phyloP scores from a whole-genome alignment of 1,284 basidiomycete genomes.

The Ustilago xerochloae region DNA sequence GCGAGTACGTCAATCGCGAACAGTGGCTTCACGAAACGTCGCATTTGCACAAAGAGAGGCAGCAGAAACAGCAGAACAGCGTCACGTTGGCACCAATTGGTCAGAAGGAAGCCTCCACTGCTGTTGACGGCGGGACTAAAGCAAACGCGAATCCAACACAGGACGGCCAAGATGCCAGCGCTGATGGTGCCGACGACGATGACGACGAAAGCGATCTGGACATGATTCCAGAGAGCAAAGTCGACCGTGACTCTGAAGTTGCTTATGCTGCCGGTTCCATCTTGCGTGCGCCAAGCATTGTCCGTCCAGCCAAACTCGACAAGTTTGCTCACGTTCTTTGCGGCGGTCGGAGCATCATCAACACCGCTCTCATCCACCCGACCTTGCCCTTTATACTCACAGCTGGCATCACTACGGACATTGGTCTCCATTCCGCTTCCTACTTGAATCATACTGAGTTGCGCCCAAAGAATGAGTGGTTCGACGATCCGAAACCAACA shows the following conservation, averaged over 20 bases:
- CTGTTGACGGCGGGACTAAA: no score
- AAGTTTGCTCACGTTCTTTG: constrained; percentile 22
- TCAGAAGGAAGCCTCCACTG: no score
- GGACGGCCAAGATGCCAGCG: background rate
- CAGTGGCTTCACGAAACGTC: constrained; percentile 18
- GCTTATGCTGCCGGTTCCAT: constrained; percentile 24
- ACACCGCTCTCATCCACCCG: constrained; percentile 37
- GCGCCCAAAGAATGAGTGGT: background rate
- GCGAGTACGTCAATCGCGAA: constrained; percentile 20
- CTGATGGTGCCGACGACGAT: background rate
- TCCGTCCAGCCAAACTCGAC: constrained; percentile 23
- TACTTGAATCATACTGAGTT: constrained; percentile 2
- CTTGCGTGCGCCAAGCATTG: constrained; percentile 12
- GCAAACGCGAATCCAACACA: no score
- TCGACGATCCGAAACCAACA: background rate
- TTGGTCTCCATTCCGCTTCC: constrained; percentile 24
- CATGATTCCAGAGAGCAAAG: constrained; percentile 1
- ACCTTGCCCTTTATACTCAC: constrained; percentile 32
- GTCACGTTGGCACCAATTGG: no score
- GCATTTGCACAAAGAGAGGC: constrained; percentile 1
- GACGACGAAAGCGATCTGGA: constrained; percentile 7
- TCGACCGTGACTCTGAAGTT: constrained; percentile 22
- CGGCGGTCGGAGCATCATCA: constrained; percentile 34
- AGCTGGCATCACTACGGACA: constrained; percentile 19
- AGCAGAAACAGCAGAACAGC: background rate